Base-by-base conservation (phyloP, 2,329 filamentous ascomycete species). In the Spiromastix sp. region DNA sequence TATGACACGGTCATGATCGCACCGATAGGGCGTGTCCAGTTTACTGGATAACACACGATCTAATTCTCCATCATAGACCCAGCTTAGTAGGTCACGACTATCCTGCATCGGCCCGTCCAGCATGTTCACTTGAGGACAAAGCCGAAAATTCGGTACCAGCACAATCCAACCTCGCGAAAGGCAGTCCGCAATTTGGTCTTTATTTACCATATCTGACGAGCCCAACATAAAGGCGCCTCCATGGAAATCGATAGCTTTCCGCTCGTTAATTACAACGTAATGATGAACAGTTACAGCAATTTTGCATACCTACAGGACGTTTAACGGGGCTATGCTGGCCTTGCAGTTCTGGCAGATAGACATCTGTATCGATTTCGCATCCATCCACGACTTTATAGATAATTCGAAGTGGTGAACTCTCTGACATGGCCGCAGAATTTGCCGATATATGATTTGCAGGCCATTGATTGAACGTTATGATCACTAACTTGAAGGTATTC, bases 101-200 rank as follows among this genome's bases (percentile, higher is more conserved):
- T 72, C 70, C 2, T 43, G 42, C 47, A 72, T 61, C 0, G 70
- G 57, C 0, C 70, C 70, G 2, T 67, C 59, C 3, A 55, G 31
- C 3, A 73, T 43, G 13, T 49, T 62, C 2, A 61, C 52, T 28
- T 71, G 66, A 0, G 69, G 70, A 37, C 68, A 72, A 4, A 71
- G 54, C 1, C 65, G 51, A 41, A 69, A 65, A 44, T 70, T 30
- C 7, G 59, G 59, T 3, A 50, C 55, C 4, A 63, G 37, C 2
- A 62, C 56, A 30, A 64, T 59, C 60, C 58, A 63, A 13, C 50
- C 47, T 12, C 60, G 49, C 11, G 42, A 34, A 1, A 62, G 49
- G 28, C 60, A 63, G 42, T 63, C 60, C 6, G 49, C 35, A 10
- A 63, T 45, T 32, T 64, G 60, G 24, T 59, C 48, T 12, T 48